These are phyloP conservation scores for Neospermospora avenae DNA, from an alignment of 2,329 filamentous ascomycete species.

Conservation along the genomic window DNA sequence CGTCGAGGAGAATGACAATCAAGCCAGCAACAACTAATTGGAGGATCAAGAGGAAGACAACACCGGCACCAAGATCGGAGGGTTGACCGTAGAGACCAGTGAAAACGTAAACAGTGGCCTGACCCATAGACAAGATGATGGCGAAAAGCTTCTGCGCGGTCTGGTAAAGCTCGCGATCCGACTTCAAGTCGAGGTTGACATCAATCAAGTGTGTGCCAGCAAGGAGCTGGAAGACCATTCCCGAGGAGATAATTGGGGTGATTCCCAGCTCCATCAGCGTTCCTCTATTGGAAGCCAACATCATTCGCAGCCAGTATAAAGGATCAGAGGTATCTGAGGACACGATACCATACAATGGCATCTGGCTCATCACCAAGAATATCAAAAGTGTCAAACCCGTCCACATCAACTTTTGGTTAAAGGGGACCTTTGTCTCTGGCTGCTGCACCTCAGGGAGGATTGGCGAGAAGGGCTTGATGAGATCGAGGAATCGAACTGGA, in stretches of 20 bases:
- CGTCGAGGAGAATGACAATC: slow-evolving; percentile 98
- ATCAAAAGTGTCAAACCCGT: slow-evolving; percentile 91
- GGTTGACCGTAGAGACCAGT: slow-evolving; percentile 97
- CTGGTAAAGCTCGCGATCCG: slow-evolving; percentile 99
- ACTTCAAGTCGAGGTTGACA: slow-evolving; percentile 99
- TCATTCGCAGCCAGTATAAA: slow-evolving; percentile 99
- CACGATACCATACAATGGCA: slow-evolving; percentile 98
- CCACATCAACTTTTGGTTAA: slow-evolving; percentile 99
- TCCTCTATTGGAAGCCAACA: slow-evolving; percentile 97
- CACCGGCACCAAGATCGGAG: slow-evolving; percentile 92
- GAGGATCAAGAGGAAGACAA: slow-evolving; percentile 96
- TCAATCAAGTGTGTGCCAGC: slow-evolving; percentile 99
- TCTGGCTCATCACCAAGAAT: slow-evolving; percentile 99
- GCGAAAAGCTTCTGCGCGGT: slow-evolving; percentile 98
- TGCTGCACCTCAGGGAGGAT: slow-evolving; percentile 99
- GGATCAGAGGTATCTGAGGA: slow-evolving; percentile 98
- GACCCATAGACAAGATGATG: slow-evolving; percentile 95
- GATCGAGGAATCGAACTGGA: slow-evolving; percentile 95
- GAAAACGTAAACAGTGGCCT: slow-evolving; percentile 97
- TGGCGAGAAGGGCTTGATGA: slow-evolving; percentile 99
- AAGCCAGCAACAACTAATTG: slow-evolving; percentile 96
- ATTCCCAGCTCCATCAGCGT: slow-evolving; percentile 96
- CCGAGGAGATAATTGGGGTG: slow-evolving; percentile 97
- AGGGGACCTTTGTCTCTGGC: slow-evolving; percentile 96
- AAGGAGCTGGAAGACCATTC: slow-evolving; percentile 99